phyloP scores from a whole-genome alignment of 345 rosid genomes.

The Salix suchowensis region DNA sequence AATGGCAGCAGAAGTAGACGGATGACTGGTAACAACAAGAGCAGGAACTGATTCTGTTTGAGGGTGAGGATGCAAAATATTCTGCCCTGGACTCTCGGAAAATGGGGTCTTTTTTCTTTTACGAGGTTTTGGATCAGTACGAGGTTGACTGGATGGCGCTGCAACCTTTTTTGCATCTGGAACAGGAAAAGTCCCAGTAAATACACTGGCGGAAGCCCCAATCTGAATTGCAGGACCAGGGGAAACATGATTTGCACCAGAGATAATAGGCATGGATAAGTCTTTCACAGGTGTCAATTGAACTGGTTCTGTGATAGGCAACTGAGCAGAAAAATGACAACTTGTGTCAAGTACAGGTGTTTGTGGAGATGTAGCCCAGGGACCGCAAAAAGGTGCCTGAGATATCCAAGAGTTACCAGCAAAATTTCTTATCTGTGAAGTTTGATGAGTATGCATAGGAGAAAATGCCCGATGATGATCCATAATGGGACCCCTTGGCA shows the following conservation, averaged over 20 bases:
- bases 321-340: conserved; percentile 46
- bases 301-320: conserved; percentile 54
- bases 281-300: conserved; percentile 63
- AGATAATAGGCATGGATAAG: conserved; percentile 38
- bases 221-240: conserved; percentile 32
- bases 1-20: conserved; percentile 37
- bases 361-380: conserved; percentile 71
- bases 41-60: conserved; percentile 34
- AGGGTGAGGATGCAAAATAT: conserved; percentile 39
- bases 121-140: conserved; percentile 59
- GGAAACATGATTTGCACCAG: conserved; percentile 42
- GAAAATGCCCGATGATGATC: conserved; percentile 59
- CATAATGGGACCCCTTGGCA: conserved; percentile 57
- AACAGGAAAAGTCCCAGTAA: conserved; percentile 38
- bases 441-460: conserved; percentile 64
- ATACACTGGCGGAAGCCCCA: conserved; percentile 39
- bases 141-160: conserved; percentile 43
- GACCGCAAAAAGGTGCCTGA: conserved; percentile 58
- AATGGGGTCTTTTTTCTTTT: conserved; percentile 66
- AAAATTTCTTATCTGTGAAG: conserved; percentile 53
- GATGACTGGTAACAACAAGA: conserved; percentile 36
- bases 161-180: conserved; percentile 42
- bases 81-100: conserved; percentile 45
- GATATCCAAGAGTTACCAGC: conserved; percentile 71
- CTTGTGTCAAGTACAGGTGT: conserved; percentile 54